phyloP scores from a whole-genome alignment of 257 asterid genomes.

The Jacaranda mimosifolia region DNA sequence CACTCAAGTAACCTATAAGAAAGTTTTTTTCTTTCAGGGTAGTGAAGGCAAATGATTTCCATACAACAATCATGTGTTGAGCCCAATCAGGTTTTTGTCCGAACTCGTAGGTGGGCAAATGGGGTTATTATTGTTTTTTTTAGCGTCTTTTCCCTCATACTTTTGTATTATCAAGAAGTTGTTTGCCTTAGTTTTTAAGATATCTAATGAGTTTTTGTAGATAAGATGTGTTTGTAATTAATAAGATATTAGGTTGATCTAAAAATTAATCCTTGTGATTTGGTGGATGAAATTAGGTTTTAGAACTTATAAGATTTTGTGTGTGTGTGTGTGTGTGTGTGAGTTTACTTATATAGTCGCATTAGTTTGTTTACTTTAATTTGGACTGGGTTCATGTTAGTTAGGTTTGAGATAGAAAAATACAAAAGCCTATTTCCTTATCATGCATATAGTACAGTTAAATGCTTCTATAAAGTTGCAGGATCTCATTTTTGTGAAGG shows the following conservation, averaged over 20 bases:
- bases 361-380: background rate
- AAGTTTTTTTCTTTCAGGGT: slow-evolving; percentile 45
- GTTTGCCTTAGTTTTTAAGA: slow-evolving; percentile 8
- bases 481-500: slow-evolving; percentile 11
- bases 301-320: background rate
- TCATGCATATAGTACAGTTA: slow-evolving; percentile 26
- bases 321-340: too few species aligned
- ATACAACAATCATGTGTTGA: slow-evolving; percentile 47
- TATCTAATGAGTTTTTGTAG: background rate
- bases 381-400: background rate
- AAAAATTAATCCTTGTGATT: background rate
- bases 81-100: slow-evolving; percentile 54
- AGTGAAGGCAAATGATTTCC: slow-evolving; percentile 50
- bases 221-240: background rate
- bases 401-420: slow-evolving; percentile 1
- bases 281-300: background rate
- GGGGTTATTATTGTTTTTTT: background rate
- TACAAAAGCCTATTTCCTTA: slow-evolving; percentile 17
- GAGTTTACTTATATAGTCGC: too few species aligned
- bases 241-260: background rate
- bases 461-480: slow-evolving; percentile 16
- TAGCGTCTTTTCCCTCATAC: background rate
- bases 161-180: background rate
- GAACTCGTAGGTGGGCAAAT: slow-evolving; percentile 32
- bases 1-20: slow-evolving; percentile 60